These are phyloP conservation scores for Cyberlindnera xishuangbannaensis DNA, from an alignment of 805 yeast species.

Conservation along the genomic window DNA sequence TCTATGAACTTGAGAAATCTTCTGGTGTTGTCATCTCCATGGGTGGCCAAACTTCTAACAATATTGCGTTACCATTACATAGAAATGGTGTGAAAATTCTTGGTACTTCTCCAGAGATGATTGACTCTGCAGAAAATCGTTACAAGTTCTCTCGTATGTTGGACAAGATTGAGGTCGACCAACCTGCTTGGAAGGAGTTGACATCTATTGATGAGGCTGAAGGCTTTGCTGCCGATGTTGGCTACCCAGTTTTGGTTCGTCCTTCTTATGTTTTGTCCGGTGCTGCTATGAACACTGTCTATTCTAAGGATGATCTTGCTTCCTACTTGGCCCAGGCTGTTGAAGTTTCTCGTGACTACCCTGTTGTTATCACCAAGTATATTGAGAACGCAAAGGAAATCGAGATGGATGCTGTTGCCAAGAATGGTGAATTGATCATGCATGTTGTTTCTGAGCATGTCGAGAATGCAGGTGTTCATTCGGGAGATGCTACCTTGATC, in stretches of 20 bases:
- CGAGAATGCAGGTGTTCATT: conserved; percentile 97
- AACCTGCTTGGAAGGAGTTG: conserved; percentile 97
- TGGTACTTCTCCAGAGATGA: conserved; percentile 92
- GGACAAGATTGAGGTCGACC: conserved; percentile 90
- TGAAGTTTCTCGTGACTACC: conserved; percentile 91
- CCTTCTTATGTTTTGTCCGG: conserved; percentile 97
- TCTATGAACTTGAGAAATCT: conserved; percentile 86
- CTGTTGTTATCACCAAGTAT: conserved; percentile 94
- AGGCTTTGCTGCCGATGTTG: conserved; percentile 75
- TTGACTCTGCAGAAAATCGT: conserved; percentile 97
- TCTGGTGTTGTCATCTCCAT: conserved; percentile 91
- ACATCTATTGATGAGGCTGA: conserved; percentile 83
- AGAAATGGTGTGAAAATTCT: conserved; percentile 77
- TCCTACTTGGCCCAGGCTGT: conserved; percentile 81
- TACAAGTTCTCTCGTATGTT: conserved; percentile 93
- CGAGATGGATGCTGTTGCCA: conserved; percentile 95
- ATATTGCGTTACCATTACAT: conserved; percentile 84
- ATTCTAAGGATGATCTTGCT: conserved; percentile 73
- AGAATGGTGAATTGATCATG: conserved; percentile 79
- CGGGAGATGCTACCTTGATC: conserved; percentile 96
- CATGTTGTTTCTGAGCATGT: conserved; percentile 98
- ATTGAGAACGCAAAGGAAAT: conserved; percentile 96
- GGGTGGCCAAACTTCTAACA: conserved; percentile 98
- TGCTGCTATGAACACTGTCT: conserved; percentile 71
- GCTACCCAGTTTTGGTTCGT: conserved; percentile 94